phyloP scores from a whole-genome alignment of 202 grass and related monocot genomes.

The Panicum virgatum region DNA sequence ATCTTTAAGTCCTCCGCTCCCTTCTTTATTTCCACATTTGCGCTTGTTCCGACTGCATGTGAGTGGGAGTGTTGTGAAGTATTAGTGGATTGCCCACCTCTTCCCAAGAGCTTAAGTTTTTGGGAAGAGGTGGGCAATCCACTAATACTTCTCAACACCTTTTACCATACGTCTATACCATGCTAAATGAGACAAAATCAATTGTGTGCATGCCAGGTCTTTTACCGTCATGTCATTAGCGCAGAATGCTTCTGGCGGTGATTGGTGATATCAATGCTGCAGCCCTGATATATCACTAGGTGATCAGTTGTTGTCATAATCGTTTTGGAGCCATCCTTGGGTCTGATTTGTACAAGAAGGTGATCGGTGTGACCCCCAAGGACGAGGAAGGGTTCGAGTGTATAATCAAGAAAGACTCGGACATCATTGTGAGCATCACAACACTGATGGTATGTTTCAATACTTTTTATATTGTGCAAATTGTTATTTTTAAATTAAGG shows the following conservation, averaged over 20 bases:
- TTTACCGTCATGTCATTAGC: not conserved
- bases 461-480: not conserved
- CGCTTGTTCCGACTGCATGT: too few species aligned
- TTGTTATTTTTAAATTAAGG: too few species aligned
- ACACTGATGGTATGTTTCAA: not conserved
- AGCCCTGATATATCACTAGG: not conserved
- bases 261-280: not conserved
- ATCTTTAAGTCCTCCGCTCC: too few species aligned
- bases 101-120: too few species aligned
- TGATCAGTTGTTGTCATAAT: not conserved
- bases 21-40: too few species aligned
- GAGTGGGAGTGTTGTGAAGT: too few species aligned
- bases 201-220: not conserved
- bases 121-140: too few species aligned
- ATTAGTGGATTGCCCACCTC: too few species aligned
- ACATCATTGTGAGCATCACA: not conserved
- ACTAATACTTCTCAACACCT: too few species aligned
- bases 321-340: not conserved
- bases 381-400: not conserved
- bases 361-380: not conserved
- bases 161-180: not conserved
- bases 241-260: not conserved
- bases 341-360: not conserved
- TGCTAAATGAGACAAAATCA: not conserved
- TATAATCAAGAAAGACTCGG: not conserved